Percentiles rank a stretch among this genome's conserved stretches.
These are phyloP conservation scores for Gracilaria caudata DNA, from an alignment of 23 red algal genomes.

Conservation along the genomic window DNA sequence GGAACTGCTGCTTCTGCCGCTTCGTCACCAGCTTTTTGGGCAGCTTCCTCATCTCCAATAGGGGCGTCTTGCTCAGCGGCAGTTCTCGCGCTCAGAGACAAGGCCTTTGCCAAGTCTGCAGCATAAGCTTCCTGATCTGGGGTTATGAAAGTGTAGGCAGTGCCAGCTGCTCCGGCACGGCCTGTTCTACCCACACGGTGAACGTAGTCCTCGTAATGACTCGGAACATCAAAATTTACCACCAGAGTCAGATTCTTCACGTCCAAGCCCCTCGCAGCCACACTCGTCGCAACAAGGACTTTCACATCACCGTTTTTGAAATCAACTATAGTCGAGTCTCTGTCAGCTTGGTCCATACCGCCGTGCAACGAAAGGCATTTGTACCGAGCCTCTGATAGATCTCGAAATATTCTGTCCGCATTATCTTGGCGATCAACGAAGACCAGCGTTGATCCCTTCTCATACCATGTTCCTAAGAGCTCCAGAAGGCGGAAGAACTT, in stretches of 20 bases:
- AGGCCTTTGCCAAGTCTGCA: slow-evolving; percentile 80
- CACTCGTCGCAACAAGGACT: slow-evolving; percentile 89
- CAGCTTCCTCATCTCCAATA: slow-evolving; percentile 49
- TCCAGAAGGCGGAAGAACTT: slow-evolving; percentile 90
- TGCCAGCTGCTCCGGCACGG: slow-evolving; percentile 82
- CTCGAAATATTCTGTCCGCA: slow-evolving; percentile 89
- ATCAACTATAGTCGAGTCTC: slow-evolving; percentile 86
- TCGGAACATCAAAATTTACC: slow-evolving; percentile 95
- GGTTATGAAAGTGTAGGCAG: slow-evolving; percentile 92
- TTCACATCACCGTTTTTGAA: slow-evolving; percentile 85
- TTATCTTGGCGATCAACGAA: slow-evolving; percentile 97
- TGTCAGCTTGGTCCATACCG: slow-evolving; percentile 92
- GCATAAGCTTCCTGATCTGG: slow-evolving; percentile 84
- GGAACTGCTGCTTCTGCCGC: slow-evolving; percentile 72
- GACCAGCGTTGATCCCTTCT: slow-evolving; percentile 79
- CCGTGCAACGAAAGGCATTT: slow-evolving; percentile 86
- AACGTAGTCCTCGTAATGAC: slow-evolving; percentile 97
- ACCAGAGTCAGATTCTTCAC: slow-evolving; percentile 89
- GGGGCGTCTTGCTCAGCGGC: slow-evolving; percentile 53
- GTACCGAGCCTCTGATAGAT: slow-evolving; percentile 79
- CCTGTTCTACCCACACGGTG: slow-evolving; percentile 98
- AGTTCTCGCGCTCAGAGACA: slow-evolving; percentile 67
- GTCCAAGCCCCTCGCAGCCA: slow-evolving; percentile 94
- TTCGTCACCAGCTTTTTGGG: slow-evolving; percentile 47
- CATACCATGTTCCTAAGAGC: slow-evolving; percentile 81